Evolutionary conservation across 1,284 basidiomycete species (phyloP).

Genomic region (Pseudozyma flocculosa): DNA sequence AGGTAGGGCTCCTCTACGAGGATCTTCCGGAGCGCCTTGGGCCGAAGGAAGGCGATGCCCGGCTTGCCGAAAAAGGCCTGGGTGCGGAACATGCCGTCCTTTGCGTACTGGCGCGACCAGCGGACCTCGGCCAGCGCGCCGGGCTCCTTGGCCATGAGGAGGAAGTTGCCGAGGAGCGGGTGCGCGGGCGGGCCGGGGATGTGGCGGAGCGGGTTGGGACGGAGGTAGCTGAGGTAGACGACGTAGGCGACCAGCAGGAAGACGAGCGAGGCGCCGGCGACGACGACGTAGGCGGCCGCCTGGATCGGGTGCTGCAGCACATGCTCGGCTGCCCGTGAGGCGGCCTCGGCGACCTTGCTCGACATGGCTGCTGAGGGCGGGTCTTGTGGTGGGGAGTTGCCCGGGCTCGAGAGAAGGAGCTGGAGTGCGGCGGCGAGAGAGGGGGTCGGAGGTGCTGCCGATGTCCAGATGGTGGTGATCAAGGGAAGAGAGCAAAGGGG

Average conservation of each 20-base stretch:
- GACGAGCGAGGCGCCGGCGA: not conserved
- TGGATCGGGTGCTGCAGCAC: too few relatives aligned
- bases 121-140: constrained; percentile 19
- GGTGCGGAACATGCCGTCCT: constrained; percentile 22
- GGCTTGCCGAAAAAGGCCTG: constrained; percentile 30
- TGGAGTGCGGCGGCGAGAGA: too few relatives aligned
- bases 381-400: too few relatives aligned
- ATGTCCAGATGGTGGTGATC: too few relatives aligned
- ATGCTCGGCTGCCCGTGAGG: too few relatives aligned
- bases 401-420: too few relatives aligned
- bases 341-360: too few relatives aligned
- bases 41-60: constrained; percentile 23
- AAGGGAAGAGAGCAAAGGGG: too few relatives aligned
- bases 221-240: constrained; percentile 23
- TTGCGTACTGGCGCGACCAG: constrained; percentile 25
- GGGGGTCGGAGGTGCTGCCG: too few relatives aligned
- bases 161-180: constrained; percentile 29
- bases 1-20: constrained; percentile 35
- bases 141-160: constrained; percentile 14
- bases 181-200: constrained; percentile 30
- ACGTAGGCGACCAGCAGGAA: not conserved
- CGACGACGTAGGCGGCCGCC: too few relatives aligned
- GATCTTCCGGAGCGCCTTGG: constrained; percentile 32
- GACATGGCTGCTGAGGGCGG: too few relatives aligned
- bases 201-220: constrained; percentile 25